phyloP scores from a whole-genome alignment of 2,329 filamentous ascomycete species.

The Pleoardoris graminearum region DNA sequence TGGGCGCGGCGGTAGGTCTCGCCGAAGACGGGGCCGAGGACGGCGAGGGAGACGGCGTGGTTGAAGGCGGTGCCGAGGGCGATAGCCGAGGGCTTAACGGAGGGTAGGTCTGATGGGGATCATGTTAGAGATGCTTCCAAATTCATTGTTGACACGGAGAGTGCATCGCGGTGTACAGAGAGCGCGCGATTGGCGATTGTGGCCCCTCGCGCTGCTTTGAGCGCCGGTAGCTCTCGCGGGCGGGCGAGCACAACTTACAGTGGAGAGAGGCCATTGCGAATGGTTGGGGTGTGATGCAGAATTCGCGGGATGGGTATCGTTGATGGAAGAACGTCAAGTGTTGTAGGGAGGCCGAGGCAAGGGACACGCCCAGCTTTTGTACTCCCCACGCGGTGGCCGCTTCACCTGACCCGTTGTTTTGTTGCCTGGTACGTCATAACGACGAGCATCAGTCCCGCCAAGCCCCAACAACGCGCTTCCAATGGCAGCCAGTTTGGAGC shows the following conservation, averaged over 20 bases:
- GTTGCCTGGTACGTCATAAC: conserved; percentile 3
- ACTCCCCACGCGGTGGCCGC: background rate
- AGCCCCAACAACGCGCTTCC: background rate
- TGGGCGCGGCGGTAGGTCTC: conserved; percentile 93
- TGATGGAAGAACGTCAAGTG: background rate
- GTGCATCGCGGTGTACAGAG: conserved; percentile 2
- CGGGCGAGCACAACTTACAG: conserved; percentile 52
- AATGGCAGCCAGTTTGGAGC: conserved; percentile 1
- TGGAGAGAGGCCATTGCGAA: conserved; percentile 62
- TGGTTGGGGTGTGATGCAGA: conserved; percentile 19
- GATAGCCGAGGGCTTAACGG: conserved; percentile 97
- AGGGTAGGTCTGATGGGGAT: conserved; percentile 62
- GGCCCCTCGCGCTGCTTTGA: conserved; percentile 1
- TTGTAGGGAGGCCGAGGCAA: conserved; percentile 16
- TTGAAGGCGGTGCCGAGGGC: conserved; percentile 95
- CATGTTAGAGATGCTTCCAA: conserved; percentile 21
- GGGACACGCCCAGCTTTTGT: conserved; percentile 6
- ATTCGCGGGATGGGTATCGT: conserved; percentile 18
- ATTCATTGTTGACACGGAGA: conserved; percentile 6
- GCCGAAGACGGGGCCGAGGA: conserved; percentile 88
- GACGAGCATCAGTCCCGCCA: background rate
- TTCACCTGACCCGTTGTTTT: conserved; percentile 2
- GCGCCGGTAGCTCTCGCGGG: background rate
- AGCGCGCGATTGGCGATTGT: conserved; percentile 18
- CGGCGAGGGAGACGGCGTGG: conserved; percentile 84